A percentile compares a stretch with the other conserved stretches of the same genome.
Evolutionary conservation across 1,284 basidiomycete genomes (phyloP).

Genomic region (Microbotryomycetes sp.): DNA sequence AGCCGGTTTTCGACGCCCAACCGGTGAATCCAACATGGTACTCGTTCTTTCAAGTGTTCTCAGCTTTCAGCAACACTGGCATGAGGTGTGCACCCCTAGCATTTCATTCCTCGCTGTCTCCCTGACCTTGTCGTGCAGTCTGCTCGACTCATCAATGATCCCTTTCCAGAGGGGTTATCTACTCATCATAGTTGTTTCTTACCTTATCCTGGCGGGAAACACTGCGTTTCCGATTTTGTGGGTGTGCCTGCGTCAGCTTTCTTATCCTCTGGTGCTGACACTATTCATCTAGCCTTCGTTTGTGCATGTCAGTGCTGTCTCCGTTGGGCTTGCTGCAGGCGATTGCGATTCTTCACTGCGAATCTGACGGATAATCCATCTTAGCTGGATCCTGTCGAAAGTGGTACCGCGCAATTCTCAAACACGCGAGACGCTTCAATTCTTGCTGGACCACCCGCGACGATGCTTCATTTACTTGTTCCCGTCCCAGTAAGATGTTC

Average conservation of each 20-base stretch:
- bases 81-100: conserved; percentile 37
- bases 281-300: conserved; percentile 60
- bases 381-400: conserved; percentile 61
- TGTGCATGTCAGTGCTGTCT: conserved; percentile 51
- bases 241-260: conserved; percentile 42
- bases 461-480: conserved; percentile 91
- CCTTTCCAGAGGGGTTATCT: conserved; percentile 80
- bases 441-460: conserved; percentile 92
- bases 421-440: conserved; percentile 71
- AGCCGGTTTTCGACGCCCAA: conserved; percentile 4
- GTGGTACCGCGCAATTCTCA: conserved; percentile 55
- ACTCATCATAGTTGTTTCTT: conserved; percentile 54
- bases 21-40: conserved; percentile 53
- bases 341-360: too few species aligned
- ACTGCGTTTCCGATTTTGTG: conserved; percentile 62
- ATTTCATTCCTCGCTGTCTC: not conserved
- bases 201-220: conserved; percentile 82
- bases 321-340: not conserved
- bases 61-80: conserved; percentile 84
- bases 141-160: conserved; percentile 83
- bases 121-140: conserved; percentile 24
- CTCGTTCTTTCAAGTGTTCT: conserved; percentile 74
- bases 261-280: too few species aligned
- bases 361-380: too few species aligned
- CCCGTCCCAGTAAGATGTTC: conserved; percentile 57